These are phyloP conservation scores for Aspergillus transmontanensis DNA, from an alignment of 2,329 filamentous ascomycete genomes.

Conservation along the genomic window DNA sequence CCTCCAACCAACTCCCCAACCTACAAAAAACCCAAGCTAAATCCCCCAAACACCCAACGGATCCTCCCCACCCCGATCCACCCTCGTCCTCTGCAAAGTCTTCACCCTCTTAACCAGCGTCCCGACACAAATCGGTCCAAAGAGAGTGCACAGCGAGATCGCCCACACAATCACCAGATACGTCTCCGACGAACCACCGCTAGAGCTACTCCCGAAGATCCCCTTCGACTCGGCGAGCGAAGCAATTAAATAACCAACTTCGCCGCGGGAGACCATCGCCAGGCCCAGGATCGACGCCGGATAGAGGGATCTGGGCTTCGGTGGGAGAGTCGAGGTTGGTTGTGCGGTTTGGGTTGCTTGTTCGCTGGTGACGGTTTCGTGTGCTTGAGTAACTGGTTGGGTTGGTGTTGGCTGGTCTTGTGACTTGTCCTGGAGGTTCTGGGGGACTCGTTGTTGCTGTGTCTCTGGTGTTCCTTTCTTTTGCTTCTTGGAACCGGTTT, in stretches of 20 bases:
- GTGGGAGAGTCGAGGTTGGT: slow-evolving; percentile 19
- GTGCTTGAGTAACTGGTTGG: background rate
- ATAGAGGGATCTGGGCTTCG: slow-evolving; percentile 64
- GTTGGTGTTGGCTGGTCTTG: background rate
- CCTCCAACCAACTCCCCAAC: background rate
- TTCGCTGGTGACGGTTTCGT: background rate
- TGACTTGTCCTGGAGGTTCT: background rate
- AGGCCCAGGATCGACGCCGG: slow-evolving; percentile 67
- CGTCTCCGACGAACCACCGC: slow-evolving; percentile 43
- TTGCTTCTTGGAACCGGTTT: background rate
- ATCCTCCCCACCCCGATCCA: slow-evolving; percentile 30
- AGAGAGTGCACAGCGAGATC: slow-evolving; percentile 59
- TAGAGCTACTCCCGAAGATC: slow-evolving; percentile 40
- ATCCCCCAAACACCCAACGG: slow-evolving; percentile 51
- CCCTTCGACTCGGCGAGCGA: slow-evolving; percentile 63
- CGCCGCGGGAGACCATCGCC: slow-evolving; percentile 75
- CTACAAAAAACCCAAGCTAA: slow-evolving; percentile 1
- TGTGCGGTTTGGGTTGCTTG: background rate
- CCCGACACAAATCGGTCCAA: slow-evolving; percentile 57
- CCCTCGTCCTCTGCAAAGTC: slow-evolving; percentile 36
- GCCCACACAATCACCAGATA: slow-evolving; percentile 60
- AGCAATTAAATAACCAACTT: slow-evolving; percentile 77
- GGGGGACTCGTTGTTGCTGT: too few species aligned
- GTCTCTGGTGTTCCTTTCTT: slow-evolving; percentile 1
- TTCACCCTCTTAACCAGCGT: slow-evolving; percentile 52